phyloP scores from a whole-genome alignment of 2,329 filamentous ascomycete genomes.

The Diaporthe sp. region DNA sequence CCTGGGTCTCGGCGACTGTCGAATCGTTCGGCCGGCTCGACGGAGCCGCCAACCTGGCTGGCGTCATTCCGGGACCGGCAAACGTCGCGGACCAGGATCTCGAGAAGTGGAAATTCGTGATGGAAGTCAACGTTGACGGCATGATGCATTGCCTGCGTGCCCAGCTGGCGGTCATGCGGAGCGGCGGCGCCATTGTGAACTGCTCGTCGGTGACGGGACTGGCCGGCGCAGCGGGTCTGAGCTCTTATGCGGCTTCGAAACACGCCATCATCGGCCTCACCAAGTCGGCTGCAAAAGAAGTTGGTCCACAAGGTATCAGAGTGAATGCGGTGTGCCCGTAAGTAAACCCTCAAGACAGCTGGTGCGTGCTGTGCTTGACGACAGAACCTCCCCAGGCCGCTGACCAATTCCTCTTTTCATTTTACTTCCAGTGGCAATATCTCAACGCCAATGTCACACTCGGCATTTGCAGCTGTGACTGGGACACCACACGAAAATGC shows the following conservation, averaged over 20 bases:
- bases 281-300: slow-evolving; percentile 26
- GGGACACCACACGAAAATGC: neutral
- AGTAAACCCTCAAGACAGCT: neutral
- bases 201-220: neutral
- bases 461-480: neutral
- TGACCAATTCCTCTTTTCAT: neutral
- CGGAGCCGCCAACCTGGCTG: neutral
- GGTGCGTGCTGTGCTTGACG: neutral
- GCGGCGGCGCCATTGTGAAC: neutral
- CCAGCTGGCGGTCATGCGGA: neutral
- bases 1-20: neutral
- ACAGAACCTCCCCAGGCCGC: no score
- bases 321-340: neutral
- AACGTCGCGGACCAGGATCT: neutral
- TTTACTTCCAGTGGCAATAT: neutral
- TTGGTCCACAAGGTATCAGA: neutral
- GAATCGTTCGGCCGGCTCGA: neutral
- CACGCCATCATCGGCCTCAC: slow-evolving; percentile 30
- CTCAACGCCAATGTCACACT: neutral
- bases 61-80: neutral
- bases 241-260: slow-evolving; percentile 45
- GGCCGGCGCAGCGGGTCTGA: neutral
- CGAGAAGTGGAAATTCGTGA: neutral
- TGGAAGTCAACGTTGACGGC: neutral
- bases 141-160: neutral